Percentiles rank a stretch among this genome's conserved stretches.
These are phyloP conservation scores for Cryomyces minteri DNA, from an alignment of 495 filamentous ascomycete species.

Conservation along the genomic window DNA sequence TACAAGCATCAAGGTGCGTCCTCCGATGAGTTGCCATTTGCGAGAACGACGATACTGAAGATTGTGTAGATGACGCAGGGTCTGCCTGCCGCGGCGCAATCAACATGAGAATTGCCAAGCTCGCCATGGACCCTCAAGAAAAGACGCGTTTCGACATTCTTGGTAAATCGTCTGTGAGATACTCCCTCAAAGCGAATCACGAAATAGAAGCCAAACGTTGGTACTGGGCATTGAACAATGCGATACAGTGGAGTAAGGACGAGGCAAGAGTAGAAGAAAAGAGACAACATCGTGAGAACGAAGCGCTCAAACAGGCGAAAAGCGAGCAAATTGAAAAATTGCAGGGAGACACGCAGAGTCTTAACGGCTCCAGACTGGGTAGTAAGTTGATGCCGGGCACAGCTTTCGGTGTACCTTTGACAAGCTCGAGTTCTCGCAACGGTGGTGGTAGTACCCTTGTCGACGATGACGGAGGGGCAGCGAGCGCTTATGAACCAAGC, in stretches of 20 bases:
- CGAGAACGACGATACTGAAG: not conserved
- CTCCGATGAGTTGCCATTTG: not conserved
- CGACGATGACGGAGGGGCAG: slow-evolving; percentile 36
- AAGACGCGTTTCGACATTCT: slow-evolving; percentile 95
- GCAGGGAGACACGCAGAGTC: slow-evolving; percentile 31
- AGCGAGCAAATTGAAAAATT: slow-evolving; percentile 34
- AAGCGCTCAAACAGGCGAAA: slow-evolving; percentile 59
- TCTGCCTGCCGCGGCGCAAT: slow-evolving; percentile 92
- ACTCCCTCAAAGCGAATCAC: slow-evolving; percentile 92
- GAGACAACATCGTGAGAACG: slow-evolving; percentile 50
- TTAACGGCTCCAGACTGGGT: slow-evolving; percentile 9
- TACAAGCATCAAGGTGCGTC: slow-evolving; percentile 81
- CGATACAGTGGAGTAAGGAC: slow-evolving; percentile 95
- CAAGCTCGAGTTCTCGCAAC: slow-evolving; percentile 21
- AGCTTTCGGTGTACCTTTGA: slow-evolving; percentile 26
- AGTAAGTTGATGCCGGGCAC: slow-evolving; percentile 9
- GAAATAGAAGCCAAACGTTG: slow-evolving; percentile 82
- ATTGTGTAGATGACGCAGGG: slow-evolving; percentile 55
- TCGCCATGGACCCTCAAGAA: slow-evolving; percentile 91
- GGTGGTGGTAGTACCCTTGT: slow-evolving; percentile 26
- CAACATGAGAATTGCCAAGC: slow-evolving; percentile 89
- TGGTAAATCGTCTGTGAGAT: slow-evolving; percentile 97
- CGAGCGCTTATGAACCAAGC: slow-evolving; percentile 40
- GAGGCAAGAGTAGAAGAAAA: slow-evolving; percentile 80
- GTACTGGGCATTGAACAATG: slow-evolving; percentile 98